Percentiles rank a stretch among this genome's conserved stretches.
phyloP scores from a whole-genome alignment of 1,139 yeast genomes.

The Lodderomyces oxycetoniae region DNA sequence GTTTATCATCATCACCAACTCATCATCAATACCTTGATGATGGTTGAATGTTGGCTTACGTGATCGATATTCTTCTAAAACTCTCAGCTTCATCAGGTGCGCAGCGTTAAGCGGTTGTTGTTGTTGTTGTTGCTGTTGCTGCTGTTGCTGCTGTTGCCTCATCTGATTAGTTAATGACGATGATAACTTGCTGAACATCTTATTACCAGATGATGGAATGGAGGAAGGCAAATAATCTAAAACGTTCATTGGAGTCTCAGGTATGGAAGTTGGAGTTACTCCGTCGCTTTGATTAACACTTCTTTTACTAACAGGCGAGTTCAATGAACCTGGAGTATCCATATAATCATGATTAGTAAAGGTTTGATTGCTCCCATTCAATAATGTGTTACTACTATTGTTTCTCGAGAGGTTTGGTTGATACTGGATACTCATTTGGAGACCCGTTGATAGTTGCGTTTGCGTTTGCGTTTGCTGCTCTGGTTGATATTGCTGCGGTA shows the following conservation, averaged over 20 bases:
- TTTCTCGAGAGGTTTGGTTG: slow-evolving; percentile 11
- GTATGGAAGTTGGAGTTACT: slow-evolving; percentile 13
- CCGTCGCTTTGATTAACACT: slow-evolving; percentile 4
- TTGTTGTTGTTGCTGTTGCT: slow-evolving; percentile 5
- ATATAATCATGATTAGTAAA: slow-evolving; percentile 3
- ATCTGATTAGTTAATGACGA: too few relatives aligned
- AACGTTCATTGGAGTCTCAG: slow-evolving; percentile 20
- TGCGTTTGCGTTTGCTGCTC: slow-evolving; percentile 8
- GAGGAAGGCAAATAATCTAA: slow-evolving; percentile 18
- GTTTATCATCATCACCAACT: slow-evolving; percentile 11
- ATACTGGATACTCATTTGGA: not conserved
- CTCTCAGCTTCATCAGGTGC: slow-evolving; percentile 7
- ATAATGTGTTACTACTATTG: slow-evolving; percentile 13
- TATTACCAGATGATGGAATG: too few relatives aligned
- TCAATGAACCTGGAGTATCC: slow-evolving; percentile 24
- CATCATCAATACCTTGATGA: slow-evolving; percentile 15
- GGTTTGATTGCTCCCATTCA: slow-evolving; percentile 6
- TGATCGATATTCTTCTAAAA: slow-evolving; percentile 14
- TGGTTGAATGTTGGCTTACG: slow-evolving; percentile 12
- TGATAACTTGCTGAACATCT: too few relatives aligned
- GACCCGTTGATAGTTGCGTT: too few relatives aligned
- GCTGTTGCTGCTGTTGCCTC: slow-evolving; percentile 4
- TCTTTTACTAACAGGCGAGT: slow-evolving; percentile 23
- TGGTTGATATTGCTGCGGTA: slow-evolving; percentile 15
- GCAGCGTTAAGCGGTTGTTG: slow-evolving; percentile 1